Percentiles rank a stretch among this genome's conserved stretches.
phyloP scores from a whole-genome alignment of 2,329 filamentous ascomycete species.

The Purpureocillium takamizusanense region DNA sequence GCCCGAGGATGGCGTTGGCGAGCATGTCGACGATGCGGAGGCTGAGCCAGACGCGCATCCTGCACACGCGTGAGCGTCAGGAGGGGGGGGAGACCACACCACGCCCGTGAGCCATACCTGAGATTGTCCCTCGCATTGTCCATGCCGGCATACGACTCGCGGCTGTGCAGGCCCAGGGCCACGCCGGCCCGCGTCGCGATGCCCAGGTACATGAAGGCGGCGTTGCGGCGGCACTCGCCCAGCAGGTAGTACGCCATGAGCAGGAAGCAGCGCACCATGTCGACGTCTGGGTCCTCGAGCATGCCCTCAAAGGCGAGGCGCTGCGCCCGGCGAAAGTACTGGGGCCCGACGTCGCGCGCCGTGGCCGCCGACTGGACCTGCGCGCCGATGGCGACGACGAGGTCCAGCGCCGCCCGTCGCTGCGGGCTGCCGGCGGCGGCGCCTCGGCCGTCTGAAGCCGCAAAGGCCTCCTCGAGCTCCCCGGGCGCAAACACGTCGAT shows the following conservation, averaged over 20 bases:
- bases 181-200: slow-evolving; percentile 49
- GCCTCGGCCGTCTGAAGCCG: neutral
- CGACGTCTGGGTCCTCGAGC: slow-evolving; percentile 43
- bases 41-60: slow-evolving; percentile 26
- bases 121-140: slow-evolving; percentile 8
- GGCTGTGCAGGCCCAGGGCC: slow-evolving; percentile 44
- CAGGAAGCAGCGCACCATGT: slow-evolving; percentile 41
- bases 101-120: slow-evolving; percentile 9
- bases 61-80: slow-evolving; percentile 4
- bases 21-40: slow-evolving; percentile 28
- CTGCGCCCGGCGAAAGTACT: slow-evolving; percentile 39
- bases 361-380: slow-evolving; percentile 27
- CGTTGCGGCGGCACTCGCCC: slow-evolving; percentile 47
- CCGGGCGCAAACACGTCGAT: slow-evolving; percentile 20
- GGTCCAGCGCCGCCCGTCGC: slow-evolving; percentile 17
- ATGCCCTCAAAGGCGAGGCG: slow-evolving; percentile 38
- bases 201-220: slow-evolving; percentile 55
- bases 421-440: slow-evolving; percentile 1
- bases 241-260: slow-evolving; percentile 53
- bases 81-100: neutral
- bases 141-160: slow-evolving; percentile 18
- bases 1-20: slow-evolving; percentile 26
- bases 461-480: slow-evolving; percentile 17
- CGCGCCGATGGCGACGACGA: slow-evolving; percentile 43
- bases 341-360: slow-evolving; percentile 19